Evolutionary conservation across 495 filamentous ascomycete genomes (phyloP), one percentile per base, ranked within the genome.

Genomic region (Talaromyces adpressus): DNA sequence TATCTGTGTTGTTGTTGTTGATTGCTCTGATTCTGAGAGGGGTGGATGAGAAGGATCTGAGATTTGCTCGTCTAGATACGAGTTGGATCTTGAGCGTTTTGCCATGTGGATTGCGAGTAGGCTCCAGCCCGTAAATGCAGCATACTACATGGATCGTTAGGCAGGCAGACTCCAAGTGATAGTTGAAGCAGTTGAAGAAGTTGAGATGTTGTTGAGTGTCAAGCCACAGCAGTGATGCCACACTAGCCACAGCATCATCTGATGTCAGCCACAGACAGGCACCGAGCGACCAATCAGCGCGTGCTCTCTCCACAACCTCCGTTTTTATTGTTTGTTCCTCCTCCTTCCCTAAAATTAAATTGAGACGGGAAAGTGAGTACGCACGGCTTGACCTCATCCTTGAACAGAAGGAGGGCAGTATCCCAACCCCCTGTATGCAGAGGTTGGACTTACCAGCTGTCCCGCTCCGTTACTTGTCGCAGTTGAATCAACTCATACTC

Each of bases 51-150:
- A 20, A 3, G 39, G 16, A 53, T 30, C 41, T 49, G 52, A 57
- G 7, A 14, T 52, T n/a, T 25, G 41, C 5, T 18, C 27, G 12
- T 60, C 32, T 18, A 58, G 30, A 8, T 14, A 60, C 45, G 84
- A 83, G 66, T 73, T 72, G 69, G 77, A 77, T 73, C 84, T 76
- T 71, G 81, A 81, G 71, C 85, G 86, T 75, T 89, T 89, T 62
- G 80, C 79, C 83, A 87, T 86, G 25, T 52, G 16, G 8, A 9
- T 25, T 49, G n/a, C 1, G 2, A 7, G 45, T 49, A 18, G n/a
- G n/a, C 45, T 20, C 22, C n/a, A 18, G 45, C 8, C 16, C n/a
- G 20, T 20, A 2, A 49, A 49, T 49, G 18, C 41, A n/a, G 7
- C 41, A n/a, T 16, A n/a, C 41, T 47, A 49, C 45, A 49, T 49